Percentiles rank a stretch among this genome's conserved stretches.
These are phyloP conservation scores for Xylaria intraflava DNA, from an alignment of 495 filamentous ascomycete genomes.

Conservation along the genomic window DNA sequence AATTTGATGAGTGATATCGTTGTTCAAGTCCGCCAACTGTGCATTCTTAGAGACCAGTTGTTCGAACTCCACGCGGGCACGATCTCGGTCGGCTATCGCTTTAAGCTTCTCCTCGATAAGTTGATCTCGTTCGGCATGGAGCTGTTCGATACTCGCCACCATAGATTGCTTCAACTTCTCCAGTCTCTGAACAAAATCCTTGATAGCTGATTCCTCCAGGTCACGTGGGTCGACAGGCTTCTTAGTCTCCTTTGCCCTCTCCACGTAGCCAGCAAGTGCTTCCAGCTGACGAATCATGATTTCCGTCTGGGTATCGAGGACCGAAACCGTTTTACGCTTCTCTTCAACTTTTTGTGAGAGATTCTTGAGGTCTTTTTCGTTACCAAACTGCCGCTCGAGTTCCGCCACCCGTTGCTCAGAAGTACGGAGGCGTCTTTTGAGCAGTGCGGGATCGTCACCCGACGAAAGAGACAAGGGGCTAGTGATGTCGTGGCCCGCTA, in stretches of 20 bases:
- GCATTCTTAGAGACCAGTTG: slow-evolving; percentile 88
- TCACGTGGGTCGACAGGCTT: slow-evolving; percentile 65
- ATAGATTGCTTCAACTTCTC: slow-evolving; percentile 79
- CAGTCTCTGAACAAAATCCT: slow-evolving; percentile 80
- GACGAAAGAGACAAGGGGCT: slow-evolving; percentile 62
- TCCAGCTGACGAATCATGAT: slow-evolving; percentile 90
- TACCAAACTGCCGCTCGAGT: slow-evolving; percentile 64
- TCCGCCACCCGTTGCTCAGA: slow-evolving; percentile 77
- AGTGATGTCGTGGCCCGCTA: slow-evolving; percentile 55
- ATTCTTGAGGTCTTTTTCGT: slow-evolving; percentile 72
- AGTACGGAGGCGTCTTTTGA: slow-evolving; percentile 71
- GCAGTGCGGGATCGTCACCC: slow-evolving; percentile 62
- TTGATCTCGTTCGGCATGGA: slow-evolving; percentile 75
- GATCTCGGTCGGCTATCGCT: slow-evolving; percentile 75
- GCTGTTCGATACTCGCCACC: slow-evolving; percentile 69
- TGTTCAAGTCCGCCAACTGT: slow-evolving; percentile 89
- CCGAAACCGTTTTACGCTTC: slow-evolving; percentile 94
- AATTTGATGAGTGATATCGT: slow-evolving; percentile 87
- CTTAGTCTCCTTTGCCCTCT: slow-evolving; percentile 64
- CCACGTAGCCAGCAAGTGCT: slow-evolving; percentile 61
- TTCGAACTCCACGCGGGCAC: slow-evolving; percentile 90
- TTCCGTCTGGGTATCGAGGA: slow-evolving; percentile 88
- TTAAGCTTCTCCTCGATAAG: slow-evolving; percentile 74
- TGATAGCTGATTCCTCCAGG: slow-evolving; percentile 76
- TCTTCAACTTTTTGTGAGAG: slow-evolving; percentile 82